These are phyloP conservation scores for Balakata baccata DNA, from an alignment of 345 rosid genomes.

Conservation along the genomic window DNA sequence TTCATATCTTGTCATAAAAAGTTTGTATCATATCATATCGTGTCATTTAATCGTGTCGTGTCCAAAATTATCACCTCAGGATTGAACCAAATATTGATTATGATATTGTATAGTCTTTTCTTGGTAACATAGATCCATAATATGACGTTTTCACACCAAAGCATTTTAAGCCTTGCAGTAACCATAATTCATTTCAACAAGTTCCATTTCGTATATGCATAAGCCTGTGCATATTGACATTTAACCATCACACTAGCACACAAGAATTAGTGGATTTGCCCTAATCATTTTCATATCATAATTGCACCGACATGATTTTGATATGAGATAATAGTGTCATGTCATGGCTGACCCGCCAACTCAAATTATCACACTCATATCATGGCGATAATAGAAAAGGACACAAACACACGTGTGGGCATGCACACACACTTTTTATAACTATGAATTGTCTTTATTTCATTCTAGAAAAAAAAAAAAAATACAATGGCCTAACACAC, in stretches of 20 bases:
- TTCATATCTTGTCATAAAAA: too few relatives aligned
- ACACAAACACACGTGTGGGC: background rate
- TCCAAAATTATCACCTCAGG: too few relatives aligned
- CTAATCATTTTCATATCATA: background rate
- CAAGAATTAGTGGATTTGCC: background rate
- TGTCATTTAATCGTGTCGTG: too few relatives aligned
- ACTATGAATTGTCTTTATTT: background rate
- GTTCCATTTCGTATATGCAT: background rate
- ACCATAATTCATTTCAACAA: background rate
- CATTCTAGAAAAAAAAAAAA: background rate
- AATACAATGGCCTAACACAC: background rate
- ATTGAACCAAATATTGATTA: background rate
- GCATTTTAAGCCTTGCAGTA: background rate
- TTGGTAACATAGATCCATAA: background rate
- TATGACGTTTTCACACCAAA: slow-evolving; percentile 2
- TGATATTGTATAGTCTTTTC: background rate
- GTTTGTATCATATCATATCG: too few relatives aligned
- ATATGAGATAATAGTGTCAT: background rate
- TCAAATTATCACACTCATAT: background rate
- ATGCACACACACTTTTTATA: background rate
- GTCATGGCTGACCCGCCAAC: background rate
- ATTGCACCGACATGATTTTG: background rate
- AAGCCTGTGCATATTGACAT: background rate
- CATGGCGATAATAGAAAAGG: background rate
- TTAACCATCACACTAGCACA: background rate